Evolutionary conservation across 2,329 filamentous ascomycete species (phyloP).

Genomic region (Parascedosporium putredinis): DNA sequence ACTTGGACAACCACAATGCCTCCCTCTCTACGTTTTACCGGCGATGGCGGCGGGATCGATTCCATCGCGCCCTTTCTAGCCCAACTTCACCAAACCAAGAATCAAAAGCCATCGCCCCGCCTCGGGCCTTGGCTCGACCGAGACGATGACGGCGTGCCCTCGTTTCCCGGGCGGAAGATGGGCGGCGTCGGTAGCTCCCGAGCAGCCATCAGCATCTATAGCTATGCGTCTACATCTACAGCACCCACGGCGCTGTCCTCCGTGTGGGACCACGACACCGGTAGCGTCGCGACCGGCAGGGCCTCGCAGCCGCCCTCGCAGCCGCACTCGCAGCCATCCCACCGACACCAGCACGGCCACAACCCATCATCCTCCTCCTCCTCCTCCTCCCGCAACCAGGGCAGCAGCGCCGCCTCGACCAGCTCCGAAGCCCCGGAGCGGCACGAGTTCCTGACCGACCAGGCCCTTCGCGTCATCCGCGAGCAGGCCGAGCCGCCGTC

Average conservation of each 20-base stretch:
- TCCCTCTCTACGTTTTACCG: too few relatives aligned
- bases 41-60: too few relatives aligned
- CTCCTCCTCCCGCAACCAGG: not conserved
- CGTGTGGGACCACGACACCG: not conserved
- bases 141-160: constrained; percentile 16
- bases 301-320: too few relatives aligned
- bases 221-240: not conserved
- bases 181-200: not conserved
- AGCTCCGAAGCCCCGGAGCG: not conserved
- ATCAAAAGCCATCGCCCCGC: not conserved
- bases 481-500: not conserved
- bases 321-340: too few relatives aligned
- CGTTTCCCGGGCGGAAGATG: not conserved
- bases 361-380: not conserved
- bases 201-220: not conserved
- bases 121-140: not conserved
- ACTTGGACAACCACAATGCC: too few relatives aligned
- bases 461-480: not conserved
- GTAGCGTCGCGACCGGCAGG: not conserved
- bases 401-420: not conserved
- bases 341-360: not conserved
- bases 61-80: not conserved
- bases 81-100: not conserved
- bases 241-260: not conserved
- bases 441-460: not conserved